Base-by-base conservation (phyloP, 306 rosid species). In the Prunus dulcis region DNA sequence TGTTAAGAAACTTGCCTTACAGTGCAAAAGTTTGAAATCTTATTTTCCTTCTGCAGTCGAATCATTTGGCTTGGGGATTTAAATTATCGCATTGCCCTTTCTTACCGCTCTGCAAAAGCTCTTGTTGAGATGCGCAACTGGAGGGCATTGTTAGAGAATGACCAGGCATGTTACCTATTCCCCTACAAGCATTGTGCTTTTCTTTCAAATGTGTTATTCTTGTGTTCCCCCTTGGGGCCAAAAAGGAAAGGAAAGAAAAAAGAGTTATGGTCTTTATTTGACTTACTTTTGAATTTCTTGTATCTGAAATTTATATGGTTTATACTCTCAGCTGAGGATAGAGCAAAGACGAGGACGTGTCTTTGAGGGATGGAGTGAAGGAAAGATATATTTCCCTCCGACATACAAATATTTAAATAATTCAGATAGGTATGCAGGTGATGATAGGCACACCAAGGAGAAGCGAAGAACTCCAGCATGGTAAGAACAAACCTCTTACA, bases 401-500 rank as follows among this genome's bases (percentile, higher is more conserved):
- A 96, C 99, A 45, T 96, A 96, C 88, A 96, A 96, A 83, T 96
- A 96, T 78, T 91, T 97, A 18, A 89, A 93, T 84, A 96, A 96
- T 76, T 96, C 99, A 10, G 98, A 96, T 71, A 86, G 94, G 81
- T 96, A 96, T 69, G 93, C 99, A 0, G 99, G 99, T 46, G 99
- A 96, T 56, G 92, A 79, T 56, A 86, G 91, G 56, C 89, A 80
- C 30, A 79, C 97, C 15, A 93, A 88, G 83, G 94, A 92, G 84
- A 96, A 96, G 89, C 87, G 96, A 81, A 96, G 99, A 96, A 96
- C 99, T 65, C 99, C 99, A 5, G 99, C 99, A 65, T 96, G 99
- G 99, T 96, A 91, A 25, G 53, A 22, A 22, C 34, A 72, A 71
- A 71, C 28, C 67, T 79, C 62, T 71, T 66, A 73, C 74, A 57